Evolutionary conservation across 306 rosid species (phyloP).

Genomic region (Aeschynomene evenia): DNA sequence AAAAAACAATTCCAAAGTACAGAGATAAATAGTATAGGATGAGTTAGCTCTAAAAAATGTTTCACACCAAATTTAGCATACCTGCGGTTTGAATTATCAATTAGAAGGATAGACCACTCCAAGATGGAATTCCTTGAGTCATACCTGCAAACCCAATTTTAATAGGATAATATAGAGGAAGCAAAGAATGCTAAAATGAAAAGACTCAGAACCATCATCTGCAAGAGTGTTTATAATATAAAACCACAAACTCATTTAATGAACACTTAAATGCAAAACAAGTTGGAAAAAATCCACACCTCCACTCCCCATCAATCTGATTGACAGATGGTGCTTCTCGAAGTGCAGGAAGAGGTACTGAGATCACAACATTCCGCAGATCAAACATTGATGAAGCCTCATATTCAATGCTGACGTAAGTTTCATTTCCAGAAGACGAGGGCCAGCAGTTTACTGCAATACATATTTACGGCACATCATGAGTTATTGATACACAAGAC

Average conservation of each 20-base stretch:
- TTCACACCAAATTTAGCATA: constrained; percentile 25
- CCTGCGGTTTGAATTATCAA: constrained; percentile 94
- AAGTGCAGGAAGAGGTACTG: constrained; percentile 96
- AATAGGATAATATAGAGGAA: not conserved
- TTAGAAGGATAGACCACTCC: constrained; percentile 90
- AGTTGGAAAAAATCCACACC: constrained; percentile 41
- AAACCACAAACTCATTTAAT: not conserved
- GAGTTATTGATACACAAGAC: constrained; percentile 18
- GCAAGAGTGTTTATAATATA: not conserved
- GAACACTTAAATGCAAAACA: constrained; percentile 2
- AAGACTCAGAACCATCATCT: not conserved
- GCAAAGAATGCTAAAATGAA: not conserved
- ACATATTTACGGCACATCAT: constrained; percentile 13
- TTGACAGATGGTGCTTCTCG: constrained; percentile 84
- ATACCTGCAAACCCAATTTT: constrained; percentile 56
- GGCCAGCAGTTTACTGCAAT: constrained; percentile 99
- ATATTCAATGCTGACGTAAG: constrained; percentile 92
- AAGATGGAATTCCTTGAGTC: constrained; percentile 82
- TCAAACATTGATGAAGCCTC: constrained; percentile 90
- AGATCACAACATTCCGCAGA: constrained; percentile 68
- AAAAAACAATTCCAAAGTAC: constrained; percentile 8
- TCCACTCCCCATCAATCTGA: constrained; percentile 93
- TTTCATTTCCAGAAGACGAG: constrained; percentile 92
- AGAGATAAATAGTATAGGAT: not conserved
- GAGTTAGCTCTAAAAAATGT: not conserved